Evolutionary conservation across 768 basidiomycete species (phyloP).

Genomic region (Boletus insuetus): DNA sequence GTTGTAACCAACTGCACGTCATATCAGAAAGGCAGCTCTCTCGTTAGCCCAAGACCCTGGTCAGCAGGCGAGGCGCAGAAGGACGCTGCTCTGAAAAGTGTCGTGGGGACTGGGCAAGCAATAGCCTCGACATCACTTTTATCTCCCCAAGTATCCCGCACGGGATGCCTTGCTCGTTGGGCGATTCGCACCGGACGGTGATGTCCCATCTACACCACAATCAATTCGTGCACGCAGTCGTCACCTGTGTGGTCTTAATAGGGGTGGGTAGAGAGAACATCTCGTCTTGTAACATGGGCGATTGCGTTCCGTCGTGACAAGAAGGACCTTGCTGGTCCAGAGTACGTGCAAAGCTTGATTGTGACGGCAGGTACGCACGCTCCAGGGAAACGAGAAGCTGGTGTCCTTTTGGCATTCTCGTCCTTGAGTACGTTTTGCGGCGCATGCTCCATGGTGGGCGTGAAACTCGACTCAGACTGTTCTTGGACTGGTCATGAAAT

Average conservation of each 20-base stretch:
- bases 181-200: neutral
- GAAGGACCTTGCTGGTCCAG: neutral
- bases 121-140: neutral
- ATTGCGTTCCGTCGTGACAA: neutral
- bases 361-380: neutral
- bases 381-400: conserved; percentile 23
- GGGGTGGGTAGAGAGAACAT: neutral
- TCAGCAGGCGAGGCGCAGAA: conserved; percentile 18
- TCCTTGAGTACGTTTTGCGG: conserved; percentile 31
- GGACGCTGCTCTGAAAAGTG: conserved; percentile 46
- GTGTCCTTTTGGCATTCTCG: conserved; percentile 5
- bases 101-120: conserved; percentile 51
- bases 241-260: neutral
- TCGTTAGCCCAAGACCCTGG: conserved; percentile 43
- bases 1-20: conserved; percentile 55
- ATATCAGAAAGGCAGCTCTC: conserved; percentile 61
- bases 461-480: conserved; percentile 35
- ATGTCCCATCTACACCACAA: too few species aligned
- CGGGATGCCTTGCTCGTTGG: conserved; percentile 14
- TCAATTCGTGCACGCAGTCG: neutral
- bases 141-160: conserved; percentile 16
- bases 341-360: neutral
- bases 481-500: conserved; percentile 25
- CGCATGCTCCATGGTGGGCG: conserved; percentile 11
- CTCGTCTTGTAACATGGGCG: rapidly evolving